Evolutionary conservation across 2,329 filamentous ascomycete species (phyloP).

Genomic region (Orbilia oligospora): DNA sequence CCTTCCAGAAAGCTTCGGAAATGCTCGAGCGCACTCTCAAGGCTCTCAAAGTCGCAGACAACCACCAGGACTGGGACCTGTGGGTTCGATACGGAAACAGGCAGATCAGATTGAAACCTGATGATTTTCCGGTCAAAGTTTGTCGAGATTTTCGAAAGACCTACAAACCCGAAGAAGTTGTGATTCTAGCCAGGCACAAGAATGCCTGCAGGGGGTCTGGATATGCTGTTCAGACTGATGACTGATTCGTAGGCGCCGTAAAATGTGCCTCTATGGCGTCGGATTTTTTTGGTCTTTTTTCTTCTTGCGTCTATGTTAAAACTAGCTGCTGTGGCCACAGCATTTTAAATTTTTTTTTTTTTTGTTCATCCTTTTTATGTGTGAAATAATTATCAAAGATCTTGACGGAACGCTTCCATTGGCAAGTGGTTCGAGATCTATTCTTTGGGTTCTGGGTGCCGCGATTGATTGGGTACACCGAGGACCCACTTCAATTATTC

Average conservation of each 20-base stretch:
- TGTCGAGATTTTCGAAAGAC: slow-evolving; percentile 24
- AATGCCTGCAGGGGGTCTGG: background rate
- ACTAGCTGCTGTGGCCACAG: too few relatives aligned
- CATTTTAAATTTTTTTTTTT: too few relatives aligned
- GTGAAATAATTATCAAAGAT: background rate
- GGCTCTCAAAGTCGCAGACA: slow-evolving; percentile 3
- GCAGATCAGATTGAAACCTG: slow-evolving; percentile 12
- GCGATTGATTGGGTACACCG: background rate
- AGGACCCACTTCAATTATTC: background rate
- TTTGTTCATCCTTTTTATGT: slow-evolving; percentile 1
- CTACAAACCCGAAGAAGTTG: background rate
- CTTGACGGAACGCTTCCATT: background rate
- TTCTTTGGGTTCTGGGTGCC: background rate
- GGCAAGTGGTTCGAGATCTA: background rate
- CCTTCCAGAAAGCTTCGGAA: background rate
- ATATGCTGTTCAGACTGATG: background rate
- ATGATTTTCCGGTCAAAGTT: slow-evolving; percentile 19
- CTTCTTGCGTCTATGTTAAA: background rate
- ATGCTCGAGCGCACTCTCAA: slow-evolving; percentile 13
- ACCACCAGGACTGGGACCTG: slow-evolving; percentile 11
- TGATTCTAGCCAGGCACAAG: background rate
- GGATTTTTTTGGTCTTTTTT: background rate
- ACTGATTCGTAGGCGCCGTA: too few relatives aligned
- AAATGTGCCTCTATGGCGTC: background rate
- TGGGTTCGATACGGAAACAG: slow-evolving; percentile 19